Percentiles rank a stretch among this genome's conserved stretches.
Evolutionary conservation across 163 green algal genomes (phyloP).

Genomic region (Botryococcus braunii): DNA sequence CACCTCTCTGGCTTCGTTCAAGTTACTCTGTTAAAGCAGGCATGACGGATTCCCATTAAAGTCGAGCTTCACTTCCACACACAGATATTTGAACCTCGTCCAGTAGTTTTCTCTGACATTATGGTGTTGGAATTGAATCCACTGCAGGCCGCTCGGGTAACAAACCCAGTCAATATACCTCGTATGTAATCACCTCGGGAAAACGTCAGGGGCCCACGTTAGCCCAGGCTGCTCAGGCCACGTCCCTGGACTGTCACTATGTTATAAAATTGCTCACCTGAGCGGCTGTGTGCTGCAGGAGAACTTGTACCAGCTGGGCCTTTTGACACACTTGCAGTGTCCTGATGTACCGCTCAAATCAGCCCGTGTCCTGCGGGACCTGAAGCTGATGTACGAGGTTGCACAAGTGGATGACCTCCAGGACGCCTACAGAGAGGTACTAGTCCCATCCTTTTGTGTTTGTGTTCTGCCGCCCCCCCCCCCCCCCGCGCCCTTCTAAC

Average conservation of each 20-base stretch:
- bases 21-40: no score
- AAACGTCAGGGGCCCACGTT: not conserved
- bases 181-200: not conserved
- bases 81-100: no score
- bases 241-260: not conserved
- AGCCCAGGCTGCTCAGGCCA: not conserved
- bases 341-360: conserved; percentile 68
- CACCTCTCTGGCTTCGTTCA: no score
- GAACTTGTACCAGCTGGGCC: conserved; percentile 86
- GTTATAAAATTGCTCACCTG: not conserved
- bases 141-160: no score
- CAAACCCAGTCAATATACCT: not conserved
- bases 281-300: conserved; percentile 38
- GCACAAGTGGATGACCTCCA: conserved; percentile 83
- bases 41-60: no score
- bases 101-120: no score
- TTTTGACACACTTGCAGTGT: conserved; percentile 86
- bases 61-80: no score
- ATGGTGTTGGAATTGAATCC: no score
- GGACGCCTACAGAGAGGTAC: conserved; percentile 48
- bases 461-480: not conserved
- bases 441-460: no score
- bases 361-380: conserved; percentile 73
- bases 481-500: no score
- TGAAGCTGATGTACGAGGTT: conserved; percentile 74